Evolutionary conservation across 2,329 filamentous ascomycete genomes (phyloP), one percentile per base, ranked within the genome.

Genomic region (Calcarisporium arbuscula): DNA sequence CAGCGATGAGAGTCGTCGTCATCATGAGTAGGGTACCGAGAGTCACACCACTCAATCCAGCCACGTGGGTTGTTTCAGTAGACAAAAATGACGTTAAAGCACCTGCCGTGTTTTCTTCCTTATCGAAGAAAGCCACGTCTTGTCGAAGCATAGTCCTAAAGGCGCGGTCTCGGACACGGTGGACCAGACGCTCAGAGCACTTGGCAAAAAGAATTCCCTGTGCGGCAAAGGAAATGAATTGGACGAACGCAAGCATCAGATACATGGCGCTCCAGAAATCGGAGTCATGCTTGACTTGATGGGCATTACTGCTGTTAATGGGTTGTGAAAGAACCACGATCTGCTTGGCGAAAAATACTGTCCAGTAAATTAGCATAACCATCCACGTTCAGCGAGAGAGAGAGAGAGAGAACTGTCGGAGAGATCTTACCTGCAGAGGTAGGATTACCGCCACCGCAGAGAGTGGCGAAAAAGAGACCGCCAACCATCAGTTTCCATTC

Each of bases 231-330:
- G 80, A 69, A 35, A 89, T 56, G 39, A 94, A 75, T 52, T 84
- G 76, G 8, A 83, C 77, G 35, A 87, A 59, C 4, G 79, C 88
- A 35, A 95, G 69, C 73, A 94, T 88, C 44, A 89, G 71, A 58
- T 82, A 95, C 87, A 95, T 94, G 49, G 80, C 64, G 37, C 78
- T 80, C 87, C 87, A 95, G 57, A 95, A 95, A 52, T 87, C 77
- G 15, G 83, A 80, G 39, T 90, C 74, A 14, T 71, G 66, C 45
- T 81, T 75, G 34, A 94, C 69, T 35, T 77, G 59, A 19, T 54
- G 59, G 27, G 67, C 75, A 56, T 69, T 68, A 55, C 68, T 68
- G 22, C 46, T 57, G 12, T 62, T 58, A 18, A 68, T 74, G 15
- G 80, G 46, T 2, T 58, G 62, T 7, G 80, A 76, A 10, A 92